These are phyloP conservation scores for Solanum neorickii DNA, from an alignment of 257 asterid genomes.

Conservation along the genomic window DNA sequence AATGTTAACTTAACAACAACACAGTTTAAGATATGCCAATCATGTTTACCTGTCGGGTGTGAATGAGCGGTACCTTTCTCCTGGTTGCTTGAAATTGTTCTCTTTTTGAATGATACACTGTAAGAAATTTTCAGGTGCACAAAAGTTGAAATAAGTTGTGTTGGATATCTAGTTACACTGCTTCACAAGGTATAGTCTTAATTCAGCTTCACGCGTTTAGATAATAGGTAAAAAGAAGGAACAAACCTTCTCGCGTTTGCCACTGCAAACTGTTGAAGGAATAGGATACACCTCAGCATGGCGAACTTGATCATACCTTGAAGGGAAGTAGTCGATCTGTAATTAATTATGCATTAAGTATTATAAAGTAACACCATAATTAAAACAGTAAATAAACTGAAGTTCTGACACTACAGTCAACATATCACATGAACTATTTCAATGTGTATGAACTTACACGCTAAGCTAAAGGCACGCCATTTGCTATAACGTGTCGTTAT, in stretches of 20 bases:
- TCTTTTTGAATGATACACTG: slow-evolving; percentile 18
- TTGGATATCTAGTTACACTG: background rate
- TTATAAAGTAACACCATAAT: background rate
- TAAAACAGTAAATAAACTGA: background rate
- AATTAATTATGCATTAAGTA: background rate
- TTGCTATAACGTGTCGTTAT: background rate
- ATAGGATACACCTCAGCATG: slow-evolving; percentile 24
- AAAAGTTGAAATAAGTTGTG: background rate
- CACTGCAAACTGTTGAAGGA: slow-evolving; percentile 14
- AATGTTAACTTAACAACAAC: background rate
- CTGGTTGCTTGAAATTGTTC: slow-evolving; percentile 27
- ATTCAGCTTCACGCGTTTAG: background rate
- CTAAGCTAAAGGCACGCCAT: background rate
- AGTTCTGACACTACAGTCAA: background rate
- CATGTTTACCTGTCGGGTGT: slow-evolving; percentile 13
- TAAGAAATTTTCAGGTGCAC: background rate
- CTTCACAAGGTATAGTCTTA: background rate
- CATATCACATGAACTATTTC: background rate
- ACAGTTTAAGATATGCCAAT: background rate
- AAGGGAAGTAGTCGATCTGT: slow-evolving; percentile 29
- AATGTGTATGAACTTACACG: background rate
- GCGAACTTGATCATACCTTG: slow-evolving; percentile 24
- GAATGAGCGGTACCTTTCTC: slow-evolving; percentile 23
- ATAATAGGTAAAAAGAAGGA: background rate
- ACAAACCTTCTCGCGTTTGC: slow-evolving; percentile 20